phyloP scores from a whole-genome alignment of 371 early-diverging fungal species.

The Syncephalis fuscata region DNA sequence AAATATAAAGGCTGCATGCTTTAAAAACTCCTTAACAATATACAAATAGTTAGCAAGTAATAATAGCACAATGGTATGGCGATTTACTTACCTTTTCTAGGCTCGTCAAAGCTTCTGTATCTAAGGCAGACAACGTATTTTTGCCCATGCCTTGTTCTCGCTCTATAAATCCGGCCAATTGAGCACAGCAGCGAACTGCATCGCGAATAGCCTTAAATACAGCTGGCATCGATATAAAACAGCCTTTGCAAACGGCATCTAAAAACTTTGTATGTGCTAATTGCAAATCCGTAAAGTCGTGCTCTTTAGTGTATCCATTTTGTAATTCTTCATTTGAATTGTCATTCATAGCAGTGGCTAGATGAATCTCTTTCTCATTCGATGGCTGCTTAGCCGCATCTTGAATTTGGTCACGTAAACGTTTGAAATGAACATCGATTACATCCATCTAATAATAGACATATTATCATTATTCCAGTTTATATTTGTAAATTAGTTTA shows the following conservation, averaged over 20 bases:
- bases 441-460: slow-evolving; percentile 34
- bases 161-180: not conserved
- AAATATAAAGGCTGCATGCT: slow-evolving; percentile 29
- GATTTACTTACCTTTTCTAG: too few species aligned
- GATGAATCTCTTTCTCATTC: too few species aligned
- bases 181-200: slow-evolving; percentile 8
- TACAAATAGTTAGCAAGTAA: slow-evolving; percentile 2
- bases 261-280: not conserved
- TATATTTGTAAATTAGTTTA: not conserved
- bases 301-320: not conserved
- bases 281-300: not conserved
- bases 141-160: too few species aligned
- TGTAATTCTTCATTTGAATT: too few species aligned
- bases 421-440: slow-evolving; percentile 23
- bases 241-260: not conserved
- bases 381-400: too few species aligned
- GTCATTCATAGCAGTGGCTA: too few species aligned
- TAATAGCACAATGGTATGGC: too few species aligned
- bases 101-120: too few species aligned
- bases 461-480: not conserved
- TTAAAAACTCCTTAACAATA: slow-evolving; percentile 25
- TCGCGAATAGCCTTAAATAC: slow-evolving; percentile 10
- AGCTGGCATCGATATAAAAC: not conserved
- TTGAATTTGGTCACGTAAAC: slow-evolving; percentile 12
- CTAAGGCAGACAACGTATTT: not conserved